Evolutionary conservation across 1,284 basidiomycete genomes (phyloP).

Genomic region (Sphagnurus paluster): DNA sequence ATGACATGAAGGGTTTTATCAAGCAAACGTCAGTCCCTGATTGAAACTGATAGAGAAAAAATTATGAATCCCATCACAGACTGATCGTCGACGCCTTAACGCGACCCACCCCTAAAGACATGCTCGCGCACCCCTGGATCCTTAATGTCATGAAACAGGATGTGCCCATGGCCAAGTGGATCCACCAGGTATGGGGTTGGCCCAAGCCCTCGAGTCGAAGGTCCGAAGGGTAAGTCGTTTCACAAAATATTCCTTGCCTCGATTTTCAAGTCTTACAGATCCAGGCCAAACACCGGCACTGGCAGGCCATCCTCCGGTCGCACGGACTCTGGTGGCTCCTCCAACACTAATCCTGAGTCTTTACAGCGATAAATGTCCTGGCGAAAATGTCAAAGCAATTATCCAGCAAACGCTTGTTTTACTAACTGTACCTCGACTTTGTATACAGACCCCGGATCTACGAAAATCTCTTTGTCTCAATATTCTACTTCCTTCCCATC

Average conservation of each 20-base stretch:
- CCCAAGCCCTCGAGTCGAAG: constrained; percentile 40
- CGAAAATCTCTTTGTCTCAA: constrained; percentile 3
- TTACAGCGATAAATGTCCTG: constrained; percentile 8
- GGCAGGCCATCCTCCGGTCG: constrained; percentile 24
- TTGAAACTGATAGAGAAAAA: constrained; percentile 2
- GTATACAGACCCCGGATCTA: constrained; percentile 12
- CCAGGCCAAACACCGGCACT: constrained; percentile 28
- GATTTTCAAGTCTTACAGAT: constrained; percentile 12
- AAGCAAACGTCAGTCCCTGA: constrained; percentile 68
- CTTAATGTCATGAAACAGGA: constrained; percentile 76
- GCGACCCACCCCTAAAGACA: constrained; percentile 84
- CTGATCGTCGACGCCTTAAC: constrained; percentile 56
- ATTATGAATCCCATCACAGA: constrained; percentile 10
- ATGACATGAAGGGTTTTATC: constrained; percentile 92
- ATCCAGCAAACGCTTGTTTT: not conserved
- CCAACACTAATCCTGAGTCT: constrained; percentile 15
- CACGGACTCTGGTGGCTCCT: constrained; percentile 15
- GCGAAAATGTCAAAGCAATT: constrained; percentile 3
- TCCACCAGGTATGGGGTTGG: constrained; percentile 90
- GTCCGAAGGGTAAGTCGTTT: constrained; percentile 41
- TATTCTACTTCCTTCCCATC: constrained; percentile 2
- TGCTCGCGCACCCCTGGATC: constrained; percentile 91
- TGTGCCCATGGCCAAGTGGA: constrained; percentile 89
- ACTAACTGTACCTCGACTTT: constrained; percentile 6
- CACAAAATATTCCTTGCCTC: constrained; percentile 3